Conservation (phyloP, 495 filamentous ascomycete species). For the Neurospora tetraspora region DNA sequence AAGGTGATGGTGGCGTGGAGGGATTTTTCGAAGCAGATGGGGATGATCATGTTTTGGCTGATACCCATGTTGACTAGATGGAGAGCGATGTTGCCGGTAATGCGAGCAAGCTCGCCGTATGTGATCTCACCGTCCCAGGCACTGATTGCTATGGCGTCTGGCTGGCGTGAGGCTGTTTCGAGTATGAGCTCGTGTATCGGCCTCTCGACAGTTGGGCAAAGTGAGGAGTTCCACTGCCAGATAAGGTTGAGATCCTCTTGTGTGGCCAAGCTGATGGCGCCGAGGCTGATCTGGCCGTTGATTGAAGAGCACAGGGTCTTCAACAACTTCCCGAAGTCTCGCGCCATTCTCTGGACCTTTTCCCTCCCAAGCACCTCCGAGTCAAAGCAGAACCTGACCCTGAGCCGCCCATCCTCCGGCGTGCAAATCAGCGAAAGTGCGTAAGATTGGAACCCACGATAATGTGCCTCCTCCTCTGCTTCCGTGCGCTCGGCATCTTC, state of each 20-base stretch:
- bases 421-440: background rate
- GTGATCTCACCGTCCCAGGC: conserved; percentile 52
- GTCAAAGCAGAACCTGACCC: conserved; percentile 14
- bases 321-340: conserved; percentile 16
- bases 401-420: fast-evolving
- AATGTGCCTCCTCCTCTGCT: background rate
- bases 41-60: conserved; percentile 39
- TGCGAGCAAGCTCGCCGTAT: conserved; percentile 39
- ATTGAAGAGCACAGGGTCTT: background rate
- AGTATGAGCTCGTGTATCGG: conserved; percentile 32
- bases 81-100: conserved; percentile 26
- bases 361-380: conserved; percentile 7
- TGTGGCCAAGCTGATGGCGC: conserved; percentile 13
- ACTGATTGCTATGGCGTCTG: conserved; percentile 19
- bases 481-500: background rate
- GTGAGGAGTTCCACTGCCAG: conserved; percentile 23
- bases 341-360: conserved; percentile 14
- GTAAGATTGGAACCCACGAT: background rate
- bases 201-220: conserved; percentile 20
- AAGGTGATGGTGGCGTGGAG: conserved; percentile 38
- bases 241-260: conserved; percentile 19
- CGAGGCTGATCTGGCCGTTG: conserved; percentile 7
- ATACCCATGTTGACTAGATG: conserved; percentile 30
- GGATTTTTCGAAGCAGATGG: conserved; percentile 47
- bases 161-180: conserved; percentile 32